Conservation (phyloP, 352 stramenopile genomes). For the Phytophthora citricola region DNA sequence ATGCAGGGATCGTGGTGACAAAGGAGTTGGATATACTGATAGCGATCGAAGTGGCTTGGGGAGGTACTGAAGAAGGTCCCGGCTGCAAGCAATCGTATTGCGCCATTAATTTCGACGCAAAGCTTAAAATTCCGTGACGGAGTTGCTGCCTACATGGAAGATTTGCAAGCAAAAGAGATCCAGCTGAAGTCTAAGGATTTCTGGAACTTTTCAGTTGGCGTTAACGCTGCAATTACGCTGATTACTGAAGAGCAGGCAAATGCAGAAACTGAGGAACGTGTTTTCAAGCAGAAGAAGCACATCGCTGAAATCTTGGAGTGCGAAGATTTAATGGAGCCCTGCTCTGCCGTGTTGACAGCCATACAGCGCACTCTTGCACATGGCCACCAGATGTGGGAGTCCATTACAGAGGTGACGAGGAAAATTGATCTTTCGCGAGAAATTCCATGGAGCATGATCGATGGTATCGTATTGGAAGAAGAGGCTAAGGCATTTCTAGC, state of each 20-base stretch:
- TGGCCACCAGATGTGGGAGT: conserved; percentile 87
- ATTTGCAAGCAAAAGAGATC: conserved; percentile 68
- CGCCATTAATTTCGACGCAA: conserved; percentile 65
- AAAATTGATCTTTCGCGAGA: conserved; percentile 91
- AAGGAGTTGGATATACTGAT: conserved; percentile 66
- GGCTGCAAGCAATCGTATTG: conserved; percentile 67
- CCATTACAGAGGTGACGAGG: conserved; percentile 84
- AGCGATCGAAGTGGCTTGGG: conserved; percentile 63
- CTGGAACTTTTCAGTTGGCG: conserved; percentile 64
- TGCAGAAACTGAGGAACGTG: conserved; percentile 43
- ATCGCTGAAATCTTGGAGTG: conserved; percentile 95
- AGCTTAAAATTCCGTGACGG: conserved; percentile 75
- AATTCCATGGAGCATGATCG: conserved; percentile 93
- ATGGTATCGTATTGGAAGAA: conserved; percentile 93
- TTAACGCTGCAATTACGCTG: conserved; percentile 45
- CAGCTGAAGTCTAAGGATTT: conserved; percentile 64
- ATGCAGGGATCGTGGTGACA: conserved; percentile 58
- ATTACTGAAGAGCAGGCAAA: conserved; percentile 49
- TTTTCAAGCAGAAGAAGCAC: conserved; percentile 77
- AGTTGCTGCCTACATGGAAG: conserved; percentile 84
- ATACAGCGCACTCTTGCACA: conserved; percentile 85
- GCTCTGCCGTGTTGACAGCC: conserved; percentile 64
- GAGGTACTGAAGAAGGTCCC: conserved; percentile 76
- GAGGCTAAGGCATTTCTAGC: conserved; percentile 88
- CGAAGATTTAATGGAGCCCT: conserved; percentile 87